Evolutionary conservation across 345 rosid genomes (phyloP), one percentile per base, ranked within the genome.

Genomic region (Rhizophora mangle): DNA sequence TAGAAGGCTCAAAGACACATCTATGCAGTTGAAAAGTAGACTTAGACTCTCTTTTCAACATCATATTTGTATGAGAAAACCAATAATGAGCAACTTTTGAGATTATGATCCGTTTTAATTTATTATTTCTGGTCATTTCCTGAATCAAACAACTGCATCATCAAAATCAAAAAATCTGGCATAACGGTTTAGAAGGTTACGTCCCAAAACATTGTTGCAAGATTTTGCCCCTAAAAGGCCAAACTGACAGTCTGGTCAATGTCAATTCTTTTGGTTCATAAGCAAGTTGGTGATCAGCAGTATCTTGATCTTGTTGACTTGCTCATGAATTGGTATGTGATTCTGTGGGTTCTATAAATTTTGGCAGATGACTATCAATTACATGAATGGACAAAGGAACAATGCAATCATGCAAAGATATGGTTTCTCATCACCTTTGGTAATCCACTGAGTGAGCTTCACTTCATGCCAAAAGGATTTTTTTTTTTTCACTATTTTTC

Each of bases 401-500:
- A 66, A 80, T 74, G 64, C 82, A 82, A 78, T 87, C 69, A 85
- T 91, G 93, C 96, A 88, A 85, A 83, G 91, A 87, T 94, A 94
- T 18, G 98, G 97, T 67, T 91, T 94, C 76, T 94, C 98, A 13
- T 89, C 97, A 55, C 74, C 95, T 0, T 90, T 82, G 89, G 98
- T 91, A 88, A 83, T 78, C 71, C 69, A 22, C 74, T 75, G 24
- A 24, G 34, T 51, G 10, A 30, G 32, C 62, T 61, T 63, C 63
- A 6, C 31, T 72, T 30, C n/a, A n/a, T 64, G 36, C 16, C 19
- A 4, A 26, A 27, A 20, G 32, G 2, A 22, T 18, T 27, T 31
- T 8, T 43, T 7, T 15, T 68, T 66, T 71, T 20, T 63, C 1
- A 29, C 13, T 30, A 62, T 30, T 32, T 3, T 60, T 60, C 24